Percentiles rank a stretch among this genome's conserved stretches.
phyloP scores from a whole-genome alignment of 768 basidiomycete genomes.

The Phanerodontia chrysosporium region DNA sequence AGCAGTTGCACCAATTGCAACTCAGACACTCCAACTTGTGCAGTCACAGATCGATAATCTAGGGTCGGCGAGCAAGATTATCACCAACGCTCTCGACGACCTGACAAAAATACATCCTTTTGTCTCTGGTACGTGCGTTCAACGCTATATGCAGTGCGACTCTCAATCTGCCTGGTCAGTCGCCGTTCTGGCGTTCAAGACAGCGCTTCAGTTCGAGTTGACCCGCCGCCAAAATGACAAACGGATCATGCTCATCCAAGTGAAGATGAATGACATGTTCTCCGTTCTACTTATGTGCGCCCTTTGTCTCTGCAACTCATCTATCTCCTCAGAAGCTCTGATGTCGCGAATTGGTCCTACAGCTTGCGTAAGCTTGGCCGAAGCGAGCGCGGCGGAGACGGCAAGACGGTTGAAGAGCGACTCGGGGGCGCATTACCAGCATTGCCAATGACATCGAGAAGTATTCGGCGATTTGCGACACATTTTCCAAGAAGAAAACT shows the following conservation, averaged over 20 bases:
- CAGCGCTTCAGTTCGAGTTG: conserved; percentile 1
- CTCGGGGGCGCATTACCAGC: background rate
- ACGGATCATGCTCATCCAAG: background rate
- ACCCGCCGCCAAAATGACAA: conserved; percentile 3
- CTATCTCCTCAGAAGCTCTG: too few species aligned
- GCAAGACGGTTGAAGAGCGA: background rate
- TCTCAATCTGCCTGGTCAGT: background rate
- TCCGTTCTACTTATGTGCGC: background rate
- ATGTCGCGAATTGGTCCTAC: too few species aligned
- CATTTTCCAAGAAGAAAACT: background rate
- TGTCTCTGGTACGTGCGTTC: background rate
- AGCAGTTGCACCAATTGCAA: background rate
- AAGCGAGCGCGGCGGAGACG: background rate
- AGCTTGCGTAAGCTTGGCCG: background rate
- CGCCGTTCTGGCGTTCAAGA: conserved; percentile 4
- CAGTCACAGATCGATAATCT: conserved; percentile 6
- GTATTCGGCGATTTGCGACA: conserved; percentile 1
- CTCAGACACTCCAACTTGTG: background rate
- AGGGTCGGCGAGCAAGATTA: background rate
- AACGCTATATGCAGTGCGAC: too few species aligned
- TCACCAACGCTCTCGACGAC: conserved; percentile 7
- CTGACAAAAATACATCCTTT: conserved; percentile 8
- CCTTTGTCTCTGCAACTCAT: too few species aligned
- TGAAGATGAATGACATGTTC: conserved; percentile 11
- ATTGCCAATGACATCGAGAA: conserved; percentile 1